Conservation (phyloP, 225 moss, liverwort and hornwort species). For the Rhytidiadelphus loreus region DNA sequence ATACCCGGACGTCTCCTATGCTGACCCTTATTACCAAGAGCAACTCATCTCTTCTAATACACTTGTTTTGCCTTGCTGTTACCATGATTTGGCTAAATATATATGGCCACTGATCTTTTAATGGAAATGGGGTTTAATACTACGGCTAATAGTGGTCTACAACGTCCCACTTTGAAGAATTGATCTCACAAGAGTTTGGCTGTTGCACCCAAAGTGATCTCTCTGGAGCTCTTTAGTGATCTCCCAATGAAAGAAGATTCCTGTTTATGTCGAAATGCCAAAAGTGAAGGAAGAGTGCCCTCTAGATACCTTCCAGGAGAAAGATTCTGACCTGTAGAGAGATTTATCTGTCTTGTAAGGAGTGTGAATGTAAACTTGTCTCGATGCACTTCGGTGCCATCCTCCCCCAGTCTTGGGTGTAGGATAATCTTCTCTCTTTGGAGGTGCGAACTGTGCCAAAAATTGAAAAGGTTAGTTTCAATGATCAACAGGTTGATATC, state of each 20-base stretch:
- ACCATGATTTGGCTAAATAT: neutral
- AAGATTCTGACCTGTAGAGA: slow-evolving; percentile 15
- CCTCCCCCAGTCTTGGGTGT: slow-evolving; percentile 27
- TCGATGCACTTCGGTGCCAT: slow-evolving; percentile 29
- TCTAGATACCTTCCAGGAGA: neutral
- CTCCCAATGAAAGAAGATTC: neutral
- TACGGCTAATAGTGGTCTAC: neutral
- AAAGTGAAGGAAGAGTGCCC: neutral
- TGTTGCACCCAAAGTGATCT: neutral
- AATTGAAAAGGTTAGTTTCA: neutral
- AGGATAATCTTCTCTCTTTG: slow-evolving; percentile 12
- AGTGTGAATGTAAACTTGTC: neutral
- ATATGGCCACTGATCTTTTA: too few relatives aligned
- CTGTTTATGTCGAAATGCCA: neutral
- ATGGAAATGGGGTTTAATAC: neutral
- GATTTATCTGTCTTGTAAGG: slow-evolving; percentile 23
- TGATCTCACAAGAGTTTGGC: neutral
- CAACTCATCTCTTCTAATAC: neutral
- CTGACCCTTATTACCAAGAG: neutral
- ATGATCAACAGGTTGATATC: neutral
- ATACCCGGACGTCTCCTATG: neutral
- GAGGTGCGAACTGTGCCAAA: slow-evolving; percentile 6
- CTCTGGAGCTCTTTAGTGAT: neutral
- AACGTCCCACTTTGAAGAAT: neutral
- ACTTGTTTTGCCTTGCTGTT: neutral